These are phyloP conservation scores for Gryganskiella cystojenkinii DNA, from an alignment of 192 early-diverging fungal species.

Conservation along the genomic window DNA sequence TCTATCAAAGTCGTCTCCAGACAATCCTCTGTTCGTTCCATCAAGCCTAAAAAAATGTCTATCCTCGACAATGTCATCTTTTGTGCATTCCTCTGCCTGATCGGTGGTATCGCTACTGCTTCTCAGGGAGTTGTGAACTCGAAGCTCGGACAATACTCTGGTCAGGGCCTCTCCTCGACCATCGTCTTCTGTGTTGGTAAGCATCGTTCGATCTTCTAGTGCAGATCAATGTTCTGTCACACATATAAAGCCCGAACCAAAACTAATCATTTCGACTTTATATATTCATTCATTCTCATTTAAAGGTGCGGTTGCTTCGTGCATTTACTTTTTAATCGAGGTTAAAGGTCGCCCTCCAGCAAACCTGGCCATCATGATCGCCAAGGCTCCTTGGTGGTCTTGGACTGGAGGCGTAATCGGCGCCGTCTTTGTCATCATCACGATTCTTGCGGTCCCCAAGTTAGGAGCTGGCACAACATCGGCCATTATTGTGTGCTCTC, in stretches of 20 bases:
- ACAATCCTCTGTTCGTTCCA: constrained; percentile 4
- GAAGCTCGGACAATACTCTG: constrained; percentile 23
- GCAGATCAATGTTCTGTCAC: neutral
- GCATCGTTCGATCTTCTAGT: neutral
- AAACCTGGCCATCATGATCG: constrained; percentile 6
- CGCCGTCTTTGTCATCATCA: constrained; percentile 61
- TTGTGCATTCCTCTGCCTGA: constrained; percentile 19
- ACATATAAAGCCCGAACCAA: neutral
- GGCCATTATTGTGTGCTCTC: constrained; percentile 58
- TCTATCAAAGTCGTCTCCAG: constrained; percentile 4
- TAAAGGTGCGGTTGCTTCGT: constrained; percentile 13
- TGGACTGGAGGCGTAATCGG: constrained; percentile 62
- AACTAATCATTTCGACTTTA: neutral
- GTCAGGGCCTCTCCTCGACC: constrained; percentile 26
- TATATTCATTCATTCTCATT: neutral
- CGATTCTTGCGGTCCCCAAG: constrained; percentile 56
- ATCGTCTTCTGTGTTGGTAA: constrained; percentile 23
- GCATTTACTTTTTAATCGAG: constrained; percentile 22
- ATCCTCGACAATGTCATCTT: constrained; percentile 29
- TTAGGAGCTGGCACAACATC: constrained; percentile 60
- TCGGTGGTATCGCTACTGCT: constrained; percentile 22
- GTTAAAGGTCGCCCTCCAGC: constrained; percentile 20
- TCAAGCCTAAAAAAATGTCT: constrained; percentile 11
- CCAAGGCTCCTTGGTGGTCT: constrained; percentile 55
- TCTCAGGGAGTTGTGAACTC: constrained; percentile 25